Base-by-base conservation (phyloP, 2,329 filamentous ascomycete genomes). In the Penicillium frequentans region DNA sequence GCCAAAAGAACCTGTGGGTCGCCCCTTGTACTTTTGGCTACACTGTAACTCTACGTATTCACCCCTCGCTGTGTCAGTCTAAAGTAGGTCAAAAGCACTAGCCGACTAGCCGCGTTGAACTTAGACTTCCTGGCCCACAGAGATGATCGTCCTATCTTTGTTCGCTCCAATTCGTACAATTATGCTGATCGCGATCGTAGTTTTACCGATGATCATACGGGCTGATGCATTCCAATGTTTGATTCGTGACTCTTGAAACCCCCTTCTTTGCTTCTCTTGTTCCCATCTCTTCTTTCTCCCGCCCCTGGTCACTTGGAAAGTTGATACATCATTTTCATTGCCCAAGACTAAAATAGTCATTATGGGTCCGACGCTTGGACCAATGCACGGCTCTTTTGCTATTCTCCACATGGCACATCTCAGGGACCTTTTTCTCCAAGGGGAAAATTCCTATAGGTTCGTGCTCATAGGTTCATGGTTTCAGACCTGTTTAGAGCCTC, bases 161-260 rank as follows among this genome's bases (percentile, higher is more conserved):
- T 33, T 33, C 31, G 31, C 31, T 14, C 11, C 31, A 33, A 16
- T 33, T 33, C 31, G 13, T 16, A 31, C 5, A 31, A 31, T 31
- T 1, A 11, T 31, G 29, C 29, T 33, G 31, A 33, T 33, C 31
- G 5, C 14, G 31, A 19, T n/a, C 35, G 9, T 39, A 10, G 7
- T 11, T 39, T 19, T 5, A 52, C 56, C 51, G 44, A 42, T 29
- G 49, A 33, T 44, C 51, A 49, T 26, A 29, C 47, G 47, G 55
- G 47, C 42, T 19, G 52, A 44, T 54, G 54, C 48, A 60, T 62
- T 58, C 63, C 61, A 65, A 59, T 29, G 23, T 48, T 53, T 35
- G 60, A 59, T 51, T 59, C 33, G 57, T 59, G 47, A 55, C 24
- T 27, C 24, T 29, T 11, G 11, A 11, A 16, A 26, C 29, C 29